Base-by-base conservation (phyloP, 306 rosid genomes). In the Delonix regia region DNA sequence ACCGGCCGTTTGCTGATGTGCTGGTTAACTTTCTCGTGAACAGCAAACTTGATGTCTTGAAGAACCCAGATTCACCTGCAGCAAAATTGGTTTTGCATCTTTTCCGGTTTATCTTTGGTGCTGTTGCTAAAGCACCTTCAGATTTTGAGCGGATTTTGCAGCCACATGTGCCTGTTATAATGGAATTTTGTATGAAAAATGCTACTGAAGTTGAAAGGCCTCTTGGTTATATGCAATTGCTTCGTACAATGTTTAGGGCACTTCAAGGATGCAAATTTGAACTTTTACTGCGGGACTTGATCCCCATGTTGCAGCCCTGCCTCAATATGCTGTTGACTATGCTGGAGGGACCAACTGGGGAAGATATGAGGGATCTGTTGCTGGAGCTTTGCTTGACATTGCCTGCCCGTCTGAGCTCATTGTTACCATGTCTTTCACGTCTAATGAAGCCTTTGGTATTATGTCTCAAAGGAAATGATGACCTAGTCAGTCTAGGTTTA, bases 61-160 rank as follows among this genome's bases (percentile, higher is more conserved):
- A 93, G 85, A 81, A 82, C 67, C 96, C 99, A 25, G 99, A 96
- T 84, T 90, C 93, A 11, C 97, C 96, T 41, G 90, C 91, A 41
- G 93, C 97, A 52, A 93, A 96, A 85, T 81, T 96, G 77, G 99
- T 91, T 78, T 87, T 91, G 89, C 98, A 91, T 83, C 98, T 96
- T 73, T 96, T 91, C 84, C 90, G 89, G 64, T 90, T 88, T 84
- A 90, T 96, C 85, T 96, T 96, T 83, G 88, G 94, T 73, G 96
- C 99, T 72, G 98, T 96, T 78, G 64, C 96, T 83, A 96, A 96
- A 88, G 94, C 99, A 33, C 99, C 99, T 77, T 75, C 96, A 69
- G 99, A 96, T 80, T 91, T 96, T 65, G 99, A 96, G 81, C 94
- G 96, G 70, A 93, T 96, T 85, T 93, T 96, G 89, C 99, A 93